Percentiles rank a stretch among this genome's conserved stretches.
Evolutionary conservation across 805 yeast species (phyloP).

Genomic region (Metschnikowia noctiluminum): DNA sequence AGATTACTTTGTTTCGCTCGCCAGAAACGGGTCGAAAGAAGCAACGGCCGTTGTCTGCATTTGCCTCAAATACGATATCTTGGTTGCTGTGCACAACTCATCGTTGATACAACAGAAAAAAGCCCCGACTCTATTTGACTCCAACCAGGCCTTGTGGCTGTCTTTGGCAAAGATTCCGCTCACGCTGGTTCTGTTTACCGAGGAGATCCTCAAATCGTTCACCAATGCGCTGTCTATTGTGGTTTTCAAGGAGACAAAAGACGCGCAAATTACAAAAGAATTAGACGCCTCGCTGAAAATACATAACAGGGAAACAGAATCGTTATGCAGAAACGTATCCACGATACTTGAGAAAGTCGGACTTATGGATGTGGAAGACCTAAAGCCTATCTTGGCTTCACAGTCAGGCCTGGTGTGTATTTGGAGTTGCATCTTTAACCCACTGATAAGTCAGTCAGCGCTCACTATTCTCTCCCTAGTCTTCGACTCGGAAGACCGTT

Average conservation of each 20-base stretch:
- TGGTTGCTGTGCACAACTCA: constrained; percentile 12
- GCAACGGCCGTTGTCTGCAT: constrained; percentile 8
- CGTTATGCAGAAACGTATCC: constrained; percentile 21
- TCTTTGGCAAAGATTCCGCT: constrained; percentile 9
- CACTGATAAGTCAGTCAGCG: constrained; percentile 65
- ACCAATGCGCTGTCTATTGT: constrained; percentile 18
- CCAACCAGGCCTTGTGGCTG: constrained; percentile 13
- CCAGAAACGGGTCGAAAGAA: constrained; percentile 10
- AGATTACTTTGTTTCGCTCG: constrained; percentile 24
- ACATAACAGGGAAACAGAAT: constrained; percentile 30
- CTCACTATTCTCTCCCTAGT: constrained; percentile 71
- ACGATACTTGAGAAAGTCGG: constrained; percentile 31
- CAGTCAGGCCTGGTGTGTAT: constrained; percentile 51
- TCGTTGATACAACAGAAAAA: constrained; percentile 11
- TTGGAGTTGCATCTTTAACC: constrained; percentile 73
- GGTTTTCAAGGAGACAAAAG: constrained; percentile 25
- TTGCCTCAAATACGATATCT: constrained; percentile 21
- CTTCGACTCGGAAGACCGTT: constrained; percentile 70
- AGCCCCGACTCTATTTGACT: constrained; percentile 12
- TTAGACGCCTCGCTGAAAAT: constrained; percentile 24
- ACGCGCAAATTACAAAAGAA: constrained; percentile 17
- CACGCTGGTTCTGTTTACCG: constrained; percentile 11
- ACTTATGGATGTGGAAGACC: constrained; percentile 25
- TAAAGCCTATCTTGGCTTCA: constrained; percentile 24
- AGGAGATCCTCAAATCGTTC: constrained; percentile 17